phyloP scores from a whole-genome alignment of 495 filamentous ascomycete species.

The Entonaema liquescens region DNA sequence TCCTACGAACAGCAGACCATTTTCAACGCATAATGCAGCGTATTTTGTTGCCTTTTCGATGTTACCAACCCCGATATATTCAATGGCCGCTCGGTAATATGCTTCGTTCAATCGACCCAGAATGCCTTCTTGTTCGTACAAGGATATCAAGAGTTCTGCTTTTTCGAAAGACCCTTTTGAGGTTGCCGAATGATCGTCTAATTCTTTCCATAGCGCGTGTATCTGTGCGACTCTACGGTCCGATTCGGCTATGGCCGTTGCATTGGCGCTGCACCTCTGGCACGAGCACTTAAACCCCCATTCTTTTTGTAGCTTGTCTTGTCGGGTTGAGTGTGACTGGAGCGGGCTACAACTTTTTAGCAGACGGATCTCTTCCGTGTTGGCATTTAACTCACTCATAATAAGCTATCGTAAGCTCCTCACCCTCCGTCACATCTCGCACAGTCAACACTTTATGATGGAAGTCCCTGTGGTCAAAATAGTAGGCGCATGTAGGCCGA shows the following conservation, averaged over 20 bases:
- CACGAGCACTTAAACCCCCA: conserved; percentile 57
- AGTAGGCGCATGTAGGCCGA: conserved; percentile 55
- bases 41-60: conserved; percentile 49
- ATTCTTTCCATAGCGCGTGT: conserved; percentile 36
- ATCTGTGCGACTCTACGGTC: conserved; percentile 49
- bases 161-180: conserved; percentile 45
- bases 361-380: background rate
- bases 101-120: conserved; percentile 49
- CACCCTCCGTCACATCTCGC: conserved; percentile 46
- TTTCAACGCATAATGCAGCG: conserved; percentile 47
- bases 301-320: conserved; percentile 39
- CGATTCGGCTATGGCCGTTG: conserved; percentile 39
- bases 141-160: conserved; percentile 49
- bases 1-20: conserved; percentile 42
- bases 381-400: conserved; percentile 46
- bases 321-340: conserved; percentile 39
- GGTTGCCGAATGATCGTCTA: conserved; percentile 38
- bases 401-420: conserved; percentile 54
- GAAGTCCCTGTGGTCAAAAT: conserved; percentile 47
- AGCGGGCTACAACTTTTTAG: conserved; percentile 40
- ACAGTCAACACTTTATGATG: conserved; percentile 51
- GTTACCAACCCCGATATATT: conserved; percentile 51
- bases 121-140: conserved; percentile 52
- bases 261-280: conserved; percentile 42
- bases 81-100: conserved; percentile 50